Evolutionary conservation across 345 rosid genomes (phyloP), one percentile per base, ranked within the genome.

Genomic region (Citropsis articulata): DNA sequence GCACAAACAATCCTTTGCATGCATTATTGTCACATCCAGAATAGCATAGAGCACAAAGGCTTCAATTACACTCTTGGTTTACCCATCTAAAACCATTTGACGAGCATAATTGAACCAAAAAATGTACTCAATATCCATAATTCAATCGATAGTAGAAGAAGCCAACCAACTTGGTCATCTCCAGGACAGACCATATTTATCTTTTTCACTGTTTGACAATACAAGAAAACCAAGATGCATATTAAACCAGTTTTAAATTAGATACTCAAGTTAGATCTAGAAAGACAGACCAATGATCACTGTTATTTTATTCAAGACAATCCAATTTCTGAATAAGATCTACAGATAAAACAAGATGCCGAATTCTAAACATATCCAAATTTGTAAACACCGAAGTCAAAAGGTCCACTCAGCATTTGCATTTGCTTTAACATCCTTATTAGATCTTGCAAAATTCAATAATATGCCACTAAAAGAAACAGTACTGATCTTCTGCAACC

Each of bases 401-500:
- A 50, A 19, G 40, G 61, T 30, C 59, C 28, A 9, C 62, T 5
- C 1, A 50, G 12, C 21, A 71, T 30, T 71, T 30, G 14, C 61
- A 71, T 18, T 42, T 28, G 19, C 73, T 48, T 70, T 27, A 55
- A 50, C 30, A 19, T 7, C 16, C 59, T 19, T 53, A 18, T 19
- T 50, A 0, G 80, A 68, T 77, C 75, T 69, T 69, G 24, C 27
- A 1, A 69, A 66, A 69, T 57, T 48, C 76, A 63, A 70, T 5
- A 77, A 30, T 35, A 69, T 22, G 28, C 14, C 19, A 12, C 16
- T 28, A 66, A 16, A 36, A 25, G 66, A 73, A 73, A 45, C 50
- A 60, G 24, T 56, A 38, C 14, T 38, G 4, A 40, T 7, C 67
- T 19, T 69, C 42, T 22, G 18, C 19, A 18, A 1, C 42, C 57